Conservation (phyloP, 1,284 basidiomycete genomes). For the Leccinum solheimii region DNA sequence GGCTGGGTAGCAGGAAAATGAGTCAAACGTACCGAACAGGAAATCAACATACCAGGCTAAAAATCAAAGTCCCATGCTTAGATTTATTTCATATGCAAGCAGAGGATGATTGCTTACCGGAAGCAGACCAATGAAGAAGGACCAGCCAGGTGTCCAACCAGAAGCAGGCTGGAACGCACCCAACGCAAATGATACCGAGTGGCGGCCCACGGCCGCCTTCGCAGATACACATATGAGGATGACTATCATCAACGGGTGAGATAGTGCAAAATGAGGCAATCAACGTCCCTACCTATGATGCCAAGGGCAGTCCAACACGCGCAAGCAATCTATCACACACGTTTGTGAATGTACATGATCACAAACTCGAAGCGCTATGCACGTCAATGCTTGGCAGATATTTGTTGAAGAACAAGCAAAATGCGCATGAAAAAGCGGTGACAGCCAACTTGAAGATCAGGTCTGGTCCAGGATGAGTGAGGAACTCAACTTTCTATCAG, state of each 20-base stretch:
- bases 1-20: constrained; percentile 31
- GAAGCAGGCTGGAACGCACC: constrained; percentile 51
- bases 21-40: not conserved
- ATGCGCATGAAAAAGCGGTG: constrained; percentile 40
- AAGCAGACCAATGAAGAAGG: constrained; percentile 56
- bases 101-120: constrained; percentile 40
- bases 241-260: constrained; percentile 34
- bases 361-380: constrained; percentile 10
- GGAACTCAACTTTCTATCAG: not conserved
- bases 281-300: constrained; percentile 40
- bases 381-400: constrained; percentile 53
- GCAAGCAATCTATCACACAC: constrained; percentile 41
- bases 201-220: constrained; percentile 50
- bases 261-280: not conserved
- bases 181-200: constrained; percentile 47
- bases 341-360: not conserved
- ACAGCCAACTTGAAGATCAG: constrained; percentile 53
- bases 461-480: constrained; percentile 35
- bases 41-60: constrained; percentile 38
- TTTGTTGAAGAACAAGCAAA: constrained; percentile 51
- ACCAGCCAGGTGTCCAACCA: constrained; percentile 59
- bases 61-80: not conserved
- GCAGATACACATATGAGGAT: constrained; percentile 49
- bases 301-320: constrained; percentile 56
- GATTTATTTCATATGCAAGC: not conserved